phyloP scores from a whole-genome alignment of 306 rosid species.

The Abrus precatorius region DNA sequence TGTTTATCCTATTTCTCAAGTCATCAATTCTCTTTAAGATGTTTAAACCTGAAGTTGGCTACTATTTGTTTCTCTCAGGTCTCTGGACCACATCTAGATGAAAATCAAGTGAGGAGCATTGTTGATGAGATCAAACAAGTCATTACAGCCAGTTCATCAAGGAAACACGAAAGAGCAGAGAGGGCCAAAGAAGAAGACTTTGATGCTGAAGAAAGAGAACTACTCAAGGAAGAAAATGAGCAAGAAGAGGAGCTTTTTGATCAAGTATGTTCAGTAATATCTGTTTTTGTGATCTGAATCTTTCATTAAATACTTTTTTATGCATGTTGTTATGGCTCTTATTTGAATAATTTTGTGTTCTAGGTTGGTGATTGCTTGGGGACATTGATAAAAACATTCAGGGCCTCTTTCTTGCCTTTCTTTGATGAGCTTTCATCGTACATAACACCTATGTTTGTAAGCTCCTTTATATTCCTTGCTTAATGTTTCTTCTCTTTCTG shows the following conservation, averaged over 20 bases:
- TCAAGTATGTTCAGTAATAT: conserved; percentile 62
- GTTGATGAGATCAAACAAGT: conserved; percentile 93
- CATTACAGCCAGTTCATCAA: conserved; percentile 88
- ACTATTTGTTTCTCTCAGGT: conserved; percentile 59
- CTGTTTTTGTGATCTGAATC: conserved; percentile 28
- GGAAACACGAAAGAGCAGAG: conserved; percentile 92
- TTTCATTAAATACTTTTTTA: conserved; percentile 28
- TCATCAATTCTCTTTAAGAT: conserved; percentile 28
- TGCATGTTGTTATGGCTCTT: conserved; percentile 30
- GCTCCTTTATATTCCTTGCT: conserved; percentile 44
- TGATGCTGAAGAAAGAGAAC: conserved; percentile 92
- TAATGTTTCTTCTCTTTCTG: conserved; percentile 12
- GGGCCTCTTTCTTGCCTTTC: conserved; percentile 91
- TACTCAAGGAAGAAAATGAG: conserved; percentile 94
- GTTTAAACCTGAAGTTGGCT: conserved; percentile 39
- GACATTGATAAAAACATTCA: conserved; percentile 88
- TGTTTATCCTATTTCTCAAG: neutral
- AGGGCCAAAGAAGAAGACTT: conserved; percentile 95
- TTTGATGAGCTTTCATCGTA: conserved; percentile 90
- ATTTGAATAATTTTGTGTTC: conserved; percentile 41
- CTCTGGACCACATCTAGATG: conserved; percentile 84
- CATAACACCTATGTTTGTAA: conserved; percentile 96
- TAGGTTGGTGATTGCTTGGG: conserved; percentile 98
- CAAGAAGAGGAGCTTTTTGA: conserved; percentile 99
- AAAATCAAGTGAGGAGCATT: conserved; percentile 85